phyloP scores from a whole-genome alignment of 139 green algal genomes.

The Chlamydomonas sphaeroides region DNA sequence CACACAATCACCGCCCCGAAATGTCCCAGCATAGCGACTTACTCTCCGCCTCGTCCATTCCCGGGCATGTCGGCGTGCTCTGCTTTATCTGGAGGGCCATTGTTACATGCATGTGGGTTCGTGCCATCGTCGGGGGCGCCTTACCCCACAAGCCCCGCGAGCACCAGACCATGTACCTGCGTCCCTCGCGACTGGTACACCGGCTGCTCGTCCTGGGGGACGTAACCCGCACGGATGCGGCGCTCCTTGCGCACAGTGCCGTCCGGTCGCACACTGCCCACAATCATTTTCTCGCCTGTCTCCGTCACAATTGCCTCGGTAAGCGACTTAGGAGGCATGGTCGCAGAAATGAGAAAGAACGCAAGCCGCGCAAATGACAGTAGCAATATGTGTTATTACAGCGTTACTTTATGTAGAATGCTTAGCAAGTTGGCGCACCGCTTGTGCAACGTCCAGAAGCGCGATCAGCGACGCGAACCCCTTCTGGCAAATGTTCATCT shows the following conservation, averaged over 20 bases:
- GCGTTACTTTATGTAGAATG: too few relatives aligned
- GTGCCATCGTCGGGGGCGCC: too few relatives aligned
- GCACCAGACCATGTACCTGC: too few relatives aligned
- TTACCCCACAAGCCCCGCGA: too few relatives aligned
- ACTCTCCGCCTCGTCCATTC: constrained; percentile 59
- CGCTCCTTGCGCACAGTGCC: constrained; percentile 73
- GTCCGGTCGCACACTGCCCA: constrained; percentile 26
- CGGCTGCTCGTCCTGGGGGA: constrained; percentile 88
- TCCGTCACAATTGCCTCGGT: constrained; percentile 7
- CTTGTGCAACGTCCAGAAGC: too few relatives aligned
- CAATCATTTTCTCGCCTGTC: constrained; percentile 37
- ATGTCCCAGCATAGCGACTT: too few relatives aligned
- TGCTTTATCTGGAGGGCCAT: constrained; percentile 48
- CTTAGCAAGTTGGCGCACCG: too few relatives aligned
- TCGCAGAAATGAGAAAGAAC: background rate
- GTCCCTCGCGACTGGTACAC: constrained; percentile 65
- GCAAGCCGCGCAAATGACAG: background rate
- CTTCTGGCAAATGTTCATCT: too few relatives aligned
- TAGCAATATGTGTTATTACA: too few relatives aligned
- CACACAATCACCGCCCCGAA: too few relatives aligned
- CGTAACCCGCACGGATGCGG: constrained; percentile 80
- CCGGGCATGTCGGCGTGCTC: constrained; percentile 67
- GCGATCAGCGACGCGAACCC: too few relatives aligned
- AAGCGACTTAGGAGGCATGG: background rate
- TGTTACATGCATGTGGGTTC: too few relatives aligned